These are phyloP conservation scores for Phytopythium cucurbitacearum DNA, from an alignment of 352 stramenopile genomes.

Conservation along the genomic window DNA sequence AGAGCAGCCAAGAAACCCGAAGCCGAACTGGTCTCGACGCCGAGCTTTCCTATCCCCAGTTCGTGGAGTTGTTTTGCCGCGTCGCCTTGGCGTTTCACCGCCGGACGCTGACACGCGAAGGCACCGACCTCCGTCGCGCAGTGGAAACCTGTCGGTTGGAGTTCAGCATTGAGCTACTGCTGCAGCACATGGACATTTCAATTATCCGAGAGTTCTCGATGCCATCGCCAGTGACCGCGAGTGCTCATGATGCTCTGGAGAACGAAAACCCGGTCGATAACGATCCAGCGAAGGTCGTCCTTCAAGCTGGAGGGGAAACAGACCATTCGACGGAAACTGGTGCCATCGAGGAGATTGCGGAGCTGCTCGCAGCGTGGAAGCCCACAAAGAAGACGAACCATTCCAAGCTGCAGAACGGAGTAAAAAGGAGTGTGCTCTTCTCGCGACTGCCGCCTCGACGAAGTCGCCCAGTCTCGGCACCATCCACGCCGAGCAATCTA, in stretches of 20 bases:
- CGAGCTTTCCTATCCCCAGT: conserved; percentile 50
- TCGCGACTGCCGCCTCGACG: conserved; percentile 29
- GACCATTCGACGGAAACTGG: conserved; percentile 13
- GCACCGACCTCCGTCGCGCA: conserved; percentile 43
- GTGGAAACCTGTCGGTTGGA: conserved; percentile 57
- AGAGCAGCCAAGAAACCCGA: background rate
- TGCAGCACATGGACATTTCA: conserved; percentile 54
- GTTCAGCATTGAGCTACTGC: conserved; percentile 54
- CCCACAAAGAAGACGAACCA: conserved; percentile 11
- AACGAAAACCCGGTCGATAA: too few relatives aligned
- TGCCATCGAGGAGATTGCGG: conserved; percentile 21
- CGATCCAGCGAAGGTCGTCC: too few relatives aligned
- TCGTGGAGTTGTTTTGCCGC: conserved; percentile 62
- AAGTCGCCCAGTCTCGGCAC: background rate
- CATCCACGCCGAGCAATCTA: conserved; percentile 1
- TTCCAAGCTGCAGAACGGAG: background rate
- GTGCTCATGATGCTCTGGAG: too few relatives aligned
- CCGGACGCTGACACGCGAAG: conserved; percentile 35
- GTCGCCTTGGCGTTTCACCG: conserved; percentile 50
- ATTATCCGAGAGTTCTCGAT: conserved; percentile 12
- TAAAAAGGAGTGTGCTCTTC: conserved; percentile 29
- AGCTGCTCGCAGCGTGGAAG: conserved; percentile 17
- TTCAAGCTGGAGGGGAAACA: conserved; percentile 5
- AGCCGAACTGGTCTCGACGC: background rate
- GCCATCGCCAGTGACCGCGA: background rate